Base-by-base conservation (phyloP, 805 yeast genomes). In the Candida boleticola region DNA sequence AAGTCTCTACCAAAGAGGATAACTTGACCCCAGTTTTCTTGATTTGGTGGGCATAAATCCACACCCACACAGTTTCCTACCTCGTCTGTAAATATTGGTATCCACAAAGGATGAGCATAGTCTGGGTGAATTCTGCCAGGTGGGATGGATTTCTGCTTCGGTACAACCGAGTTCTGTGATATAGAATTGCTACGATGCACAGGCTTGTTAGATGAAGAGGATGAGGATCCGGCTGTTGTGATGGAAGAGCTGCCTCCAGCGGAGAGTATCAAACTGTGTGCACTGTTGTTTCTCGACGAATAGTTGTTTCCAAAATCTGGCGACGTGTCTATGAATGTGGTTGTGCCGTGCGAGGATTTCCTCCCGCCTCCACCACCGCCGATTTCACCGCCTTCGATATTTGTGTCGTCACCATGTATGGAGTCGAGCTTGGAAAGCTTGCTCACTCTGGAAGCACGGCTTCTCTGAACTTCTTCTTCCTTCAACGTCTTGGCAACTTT, bases 1-100 rank as follows among this genome's bases (percentile, higher is more conserved):
- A 82, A 92, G 50, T 92, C 98, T 57, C 97, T 82, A 30, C 99
- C 99, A 62, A 87, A 92, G 41, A 90, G 58, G 48, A 92, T 92
- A 16, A 93, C 84, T 66, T 92, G 99, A 29, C 98, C 99, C 77
- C 85, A 81, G 44, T 71, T 74, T 1, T 69, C 71, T 21, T 67
- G 66, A 7, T 82, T 76, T 5, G 89, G 96, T 0, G 71, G 68
- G 7, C 71, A 60, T 45, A 92, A 73, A 65, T 92, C 99, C 13
- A 93, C 71, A 40, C 89, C 99, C 49, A 92, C 82, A 61, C 89
- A 90, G 66, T 92, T 92, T 36, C 99, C 99, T 18, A 81, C 83
- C 41, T 79, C 81, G 61, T 92, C 99, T 37, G 92, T 88, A 29
- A 87, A 80, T 40, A 92, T 63, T 3, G 99, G 98, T 45, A 92